A percentile compares a stretch with the other conserved stretches of the same genome.
Conservation (phyloP, 257 asterid genomes). For the Nemophila menziesii region DNA sequence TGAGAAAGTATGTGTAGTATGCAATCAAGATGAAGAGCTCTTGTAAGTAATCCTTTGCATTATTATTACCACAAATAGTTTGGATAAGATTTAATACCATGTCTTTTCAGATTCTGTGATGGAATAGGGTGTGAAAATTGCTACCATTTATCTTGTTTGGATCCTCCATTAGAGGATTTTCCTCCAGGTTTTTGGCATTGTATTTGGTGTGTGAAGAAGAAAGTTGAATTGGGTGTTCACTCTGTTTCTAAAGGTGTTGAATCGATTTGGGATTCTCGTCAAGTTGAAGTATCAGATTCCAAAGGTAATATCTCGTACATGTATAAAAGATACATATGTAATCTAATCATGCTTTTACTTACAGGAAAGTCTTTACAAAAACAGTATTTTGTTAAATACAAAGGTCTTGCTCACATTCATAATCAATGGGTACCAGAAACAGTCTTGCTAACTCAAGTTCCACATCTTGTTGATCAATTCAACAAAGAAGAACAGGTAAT, state of each 20-base stretch:
- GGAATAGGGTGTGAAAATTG: conserved; percentile 49
- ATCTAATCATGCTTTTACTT: conserved; percentile 1
- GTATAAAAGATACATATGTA: neutral
- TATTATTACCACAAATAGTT: too few relatives aligned
- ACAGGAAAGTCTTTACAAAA: conserved; percentile 46
- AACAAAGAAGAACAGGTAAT: conserved; percentile 36
- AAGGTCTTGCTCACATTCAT: conserved; percentile 65
- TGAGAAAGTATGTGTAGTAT: conserved; percentile 28
- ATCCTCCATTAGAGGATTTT: conserved; percentile 30
- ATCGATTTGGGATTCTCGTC: conserved; percentile 47
- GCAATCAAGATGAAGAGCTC: conserved; percentile 54
- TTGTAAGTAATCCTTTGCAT: conserved; percentile 55
- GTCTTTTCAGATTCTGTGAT: conserved; percentile 32
- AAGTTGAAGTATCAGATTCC: conserved; percentile 42
- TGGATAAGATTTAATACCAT: conserved; percentile 3
- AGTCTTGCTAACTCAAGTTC: conserved; percentile 34
- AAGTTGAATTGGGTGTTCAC: conserved; percentile 47
- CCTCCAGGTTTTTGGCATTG: conserved; percentile 63
- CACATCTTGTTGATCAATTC: conserved; percentile 31
- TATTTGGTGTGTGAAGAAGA: conserved; percentile 49
- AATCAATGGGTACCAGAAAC: conserved; percentile 60
- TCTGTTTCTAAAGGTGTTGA: conserved; percentile 57
- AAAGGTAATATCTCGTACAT: conserved; percentile 20
- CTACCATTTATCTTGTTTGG: conserved; percentile 45
- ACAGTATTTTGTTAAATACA: conserved; percentile 65